A percentile compares a stretch with the other conserved stretches of the same genome.
Conservation (phyloP, 179 eudicot species). For the Dionaea muscipula region DNA sequence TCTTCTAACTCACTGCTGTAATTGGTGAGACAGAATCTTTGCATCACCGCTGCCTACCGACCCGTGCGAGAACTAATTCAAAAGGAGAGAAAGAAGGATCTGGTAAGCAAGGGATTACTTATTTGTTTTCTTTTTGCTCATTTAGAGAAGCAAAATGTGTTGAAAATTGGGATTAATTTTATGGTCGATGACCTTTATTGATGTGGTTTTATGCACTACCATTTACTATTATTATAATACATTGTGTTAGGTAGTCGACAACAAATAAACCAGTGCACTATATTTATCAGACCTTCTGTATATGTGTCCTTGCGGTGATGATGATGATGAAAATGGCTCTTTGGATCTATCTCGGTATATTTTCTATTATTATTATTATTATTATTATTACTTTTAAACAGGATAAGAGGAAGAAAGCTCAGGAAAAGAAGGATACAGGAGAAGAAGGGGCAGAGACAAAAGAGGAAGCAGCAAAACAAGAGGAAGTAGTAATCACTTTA, state of each 20-base stretch:
- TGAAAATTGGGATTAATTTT: too few species aligned
- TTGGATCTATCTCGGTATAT: too few species aligned
- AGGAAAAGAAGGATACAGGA: conserved; percentile 37
- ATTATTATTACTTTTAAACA: conserved; percentile 15
- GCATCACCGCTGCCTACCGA: conserved; percentile 83
- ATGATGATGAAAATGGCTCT: too few species aligned
- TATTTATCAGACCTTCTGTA: too few species aligned
- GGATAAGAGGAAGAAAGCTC: conserved; percentile 56
- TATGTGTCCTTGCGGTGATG: too few species aligned
- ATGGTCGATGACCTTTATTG: too few species aligned
- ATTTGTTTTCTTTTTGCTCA: neutral
- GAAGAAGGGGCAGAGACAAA: conserved; percentile 27
- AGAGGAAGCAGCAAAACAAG: conserved; percentile 40
- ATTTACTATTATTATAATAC: too few species aligned
- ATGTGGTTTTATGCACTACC: neutral
- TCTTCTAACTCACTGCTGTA: neutral
- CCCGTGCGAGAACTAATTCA: conserved; percentile 90
- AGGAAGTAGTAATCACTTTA: conserved; percentile 45
- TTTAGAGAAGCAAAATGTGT: too few species aligned
- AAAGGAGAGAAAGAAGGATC: conserved; percentile 65
- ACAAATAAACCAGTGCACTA: too few species aligned
- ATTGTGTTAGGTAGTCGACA: too few species aligned
- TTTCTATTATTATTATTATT: too few species aligned
- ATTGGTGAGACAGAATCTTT: conserved; percentile 47
- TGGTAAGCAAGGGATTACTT: conserved; percentile 26